Conservation (phyloP, 2,329 filamentous ascomycete species). For the Exophiala bonariae region DNA sequence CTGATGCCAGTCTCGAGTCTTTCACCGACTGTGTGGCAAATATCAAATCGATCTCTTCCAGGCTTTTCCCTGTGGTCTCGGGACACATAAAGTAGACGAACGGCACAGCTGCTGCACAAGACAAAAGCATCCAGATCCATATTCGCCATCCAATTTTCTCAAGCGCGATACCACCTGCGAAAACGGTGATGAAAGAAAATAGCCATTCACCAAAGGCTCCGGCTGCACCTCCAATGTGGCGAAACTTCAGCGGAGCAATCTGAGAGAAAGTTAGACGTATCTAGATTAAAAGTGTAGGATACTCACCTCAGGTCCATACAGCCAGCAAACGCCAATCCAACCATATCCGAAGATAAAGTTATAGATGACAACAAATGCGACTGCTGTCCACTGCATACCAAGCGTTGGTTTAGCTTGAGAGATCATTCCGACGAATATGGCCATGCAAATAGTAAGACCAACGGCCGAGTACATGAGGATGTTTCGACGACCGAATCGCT, state of each 20-base stretch:
- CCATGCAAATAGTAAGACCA: constrained; percentile 15
- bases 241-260: constrained; percentile 36
- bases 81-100: constrained; percentile 26
- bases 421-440: constrained; percentile 19
- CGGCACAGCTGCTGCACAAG: constrained; percentile 27
- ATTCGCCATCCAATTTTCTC: constrained; percentile 35
- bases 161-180: constrained; percentile 36
- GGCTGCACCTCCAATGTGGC: constrained; percentile 36
- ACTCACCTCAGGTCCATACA: not conserved
- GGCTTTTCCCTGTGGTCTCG: constrained; percentile 21
- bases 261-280: constrained; percentile 35
- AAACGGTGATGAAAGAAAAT: constrained; percentile 38
- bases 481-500: constrained; percentile 16
- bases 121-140: constrained; percentile 31
- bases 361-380: constrained; percentile 35
- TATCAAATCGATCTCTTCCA: constrained; percentile 19
- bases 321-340: no score
- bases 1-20: not conserved
- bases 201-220: constrained; percentile 36
- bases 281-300: not conserved
- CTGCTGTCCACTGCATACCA: constrained; percentile 29
- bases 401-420: constrained; percentile 17
- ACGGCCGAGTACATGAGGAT: constrained; percentile 17
- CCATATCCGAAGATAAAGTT: constrained; percentile 35
- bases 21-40: not conserved